Conservation (phyloP, 2,329 filamentous ascomycete genomes). For the Paraphoma chrysanthemicola region DNA sequence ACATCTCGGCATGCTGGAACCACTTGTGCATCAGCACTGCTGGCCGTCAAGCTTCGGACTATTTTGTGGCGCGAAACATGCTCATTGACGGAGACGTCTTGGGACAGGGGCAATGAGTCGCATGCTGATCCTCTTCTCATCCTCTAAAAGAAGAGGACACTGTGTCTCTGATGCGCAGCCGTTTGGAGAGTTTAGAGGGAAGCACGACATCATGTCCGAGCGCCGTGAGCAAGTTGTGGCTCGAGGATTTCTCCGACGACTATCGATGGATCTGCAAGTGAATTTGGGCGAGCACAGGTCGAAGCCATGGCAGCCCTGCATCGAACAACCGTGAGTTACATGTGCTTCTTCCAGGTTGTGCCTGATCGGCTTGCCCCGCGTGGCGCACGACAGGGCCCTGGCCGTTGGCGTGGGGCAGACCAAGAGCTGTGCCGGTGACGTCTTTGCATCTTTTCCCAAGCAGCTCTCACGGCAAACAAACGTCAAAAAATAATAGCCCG, state of each 20-base stretch:
- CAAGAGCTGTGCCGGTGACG: constrained; percentile 26
- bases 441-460: constrained; percentile 29
- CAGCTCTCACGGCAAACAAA: constrained; percentile 12
- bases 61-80: constrained; percentile 42
- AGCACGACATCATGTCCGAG: constrained; percentile 1
- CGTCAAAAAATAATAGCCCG: not conserved
- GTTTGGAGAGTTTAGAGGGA: not conserved
- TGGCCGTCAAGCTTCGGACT: constrained; percentile 25
- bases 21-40: constrained; percentile 29
- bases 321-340: not conserved
- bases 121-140: not conserved
- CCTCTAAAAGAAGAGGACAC: constrained; percentile 1
- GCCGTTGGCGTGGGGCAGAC: constrained; percentile 1
- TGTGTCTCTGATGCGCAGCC: not conserved
- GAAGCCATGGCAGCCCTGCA: not conserved
- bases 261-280: not conserved
- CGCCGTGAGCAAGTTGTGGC: constrained; percentile 4
- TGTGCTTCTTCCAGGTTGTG: not conserved
- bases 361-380: constrained; percentile 1
- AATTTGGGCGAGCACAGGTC: not conserved
- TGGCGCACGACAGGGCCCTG: constrained; percentile 11
- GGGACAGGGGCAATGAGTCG: not conserved
- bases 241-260: not conserved
- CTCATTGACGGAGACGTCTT: constrained; percentile 26
- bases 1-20: constrained; percentile 33